Conservation (phyloP, 306 rosid genomes). For the Castanea mollissima region DNA sequence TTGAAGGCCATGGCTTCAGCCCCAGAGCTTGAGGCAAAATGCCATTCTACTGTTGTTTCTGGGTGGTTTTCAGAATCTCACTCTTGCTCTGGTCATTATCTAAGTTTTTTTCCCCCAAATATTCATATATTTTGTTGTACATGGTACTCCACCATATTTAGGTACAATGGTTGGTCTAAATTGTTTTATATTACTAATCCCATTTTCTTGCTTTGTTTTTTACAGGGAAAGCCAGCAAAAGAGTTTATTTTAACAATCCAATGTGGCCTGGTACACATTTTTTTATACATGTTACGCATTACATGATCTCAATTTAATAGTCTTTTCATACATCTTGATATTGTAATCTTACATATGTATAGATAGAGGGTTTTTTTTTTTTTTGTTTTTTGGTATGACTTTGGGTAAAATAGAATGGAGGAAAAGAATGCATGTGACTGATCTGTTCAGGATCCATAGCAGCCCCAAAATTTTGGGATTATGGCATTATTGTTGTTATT, state of each 20-base stretch:
- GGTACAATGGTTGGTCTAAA: background rate
- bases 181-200: background rate
- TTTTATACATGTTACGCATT: background rate
- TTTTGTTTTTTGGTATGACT: too few species aligned
- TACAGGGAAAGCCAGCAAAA: constrained; percentile 52
- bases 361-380: background rate
- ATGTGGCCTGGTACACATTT: constrained; percentile 90
- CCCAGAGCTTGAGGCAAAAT: constrained; percentile 72
- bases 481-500: too few species aligned
- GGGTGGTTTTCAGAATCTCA: constrained; percentile 97
- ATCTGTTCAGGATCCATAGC: too few species aligned
- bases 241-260: constrained; percentile 85
- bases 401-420: background rate
- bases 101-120: constrained; percentile 13
- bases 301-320: background rate
- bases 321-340: background rate
- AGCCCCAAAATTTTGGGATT: background rate
- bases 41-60: constrained; percentile 96
- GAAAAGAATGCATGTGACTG: too few species aligned
- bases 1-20: constrained; percentile 76
- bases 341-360: background rate
- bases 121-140: constrained; percentile 9
- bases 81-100: constrained; percentile 74
- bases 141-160: background rate
- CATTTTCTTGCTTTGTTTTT: constrained; percentile 8